Evolutionary conservation across 1,284 basidiomycete genomes (phyloP).

Genomic region (Malassezia sympodialis): DNA sequence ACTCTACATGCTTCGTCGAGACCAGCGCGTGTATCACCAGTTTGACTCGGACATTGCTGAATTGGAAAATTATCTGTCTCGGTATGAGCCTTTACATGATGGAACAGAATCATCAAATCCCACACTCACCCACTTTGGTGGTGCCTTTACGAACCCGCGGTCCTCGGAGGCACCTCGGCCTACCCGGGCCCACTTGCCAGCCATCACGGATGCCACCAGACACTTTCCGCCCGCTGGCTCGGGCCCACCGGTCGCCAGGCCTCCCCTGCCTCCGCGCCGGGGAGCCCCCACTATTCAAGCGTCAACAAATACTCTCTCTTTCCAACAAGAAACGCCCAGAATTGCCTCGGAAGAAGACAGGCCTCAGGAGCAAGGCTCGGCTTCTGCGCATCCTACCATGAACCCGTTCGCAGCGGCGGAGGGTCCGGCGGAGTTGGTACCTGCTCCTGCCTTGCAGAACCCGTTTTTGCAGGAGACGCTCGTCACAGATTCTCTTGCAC

Average conservation of each 20-base stretch:
- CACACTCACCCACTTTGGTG: slow-evolving; percentile 5
- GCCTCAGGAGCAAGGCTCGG: neutral
- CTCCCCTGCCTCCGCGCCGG: neutral
- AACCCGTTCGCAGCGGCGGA: neutral
- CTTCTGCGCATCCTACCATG: neutral
- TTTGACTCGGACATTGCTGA: neutral
- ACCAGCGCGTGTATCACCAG: neutral
- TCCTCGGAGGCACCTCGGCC: slow-evolving; percentile 31
- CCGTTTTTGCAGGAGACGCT: neutral
- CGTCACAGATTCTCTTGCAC: neutral
- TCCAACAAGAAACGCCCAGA: neutral
- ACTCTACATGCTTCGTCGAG: slow-evolving; percentile 1
- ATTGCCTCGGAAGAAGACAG: neutral
- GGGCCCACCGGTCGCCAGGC: neutral
- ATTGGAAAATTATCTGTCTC: slow-evolving; percentile 2
- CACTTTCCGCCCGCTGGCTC: slow-evolving; percentile 26
- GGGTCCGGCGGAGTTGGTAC: neutral
- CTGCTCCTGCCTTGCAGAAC: neutral
- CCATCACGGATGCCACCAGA: slow-evolving; percentile 34
- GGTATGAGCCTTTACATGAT: neutral
- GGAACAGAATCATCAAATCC: neutral
- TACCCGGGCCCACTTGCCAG: slow-evolving; percentile 23
- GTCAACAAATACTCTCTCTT: neutral
- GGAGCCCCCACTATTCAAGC: neutral
- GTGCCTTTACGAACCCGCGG: slow-evolving; percentile 19